Percentiles rank a stretch among this genome's conserved stretches.
phyloP scores from a whole-genome alignment of 352 stramenopile genomes.

The Elongisporangium senticosum region DNA sequence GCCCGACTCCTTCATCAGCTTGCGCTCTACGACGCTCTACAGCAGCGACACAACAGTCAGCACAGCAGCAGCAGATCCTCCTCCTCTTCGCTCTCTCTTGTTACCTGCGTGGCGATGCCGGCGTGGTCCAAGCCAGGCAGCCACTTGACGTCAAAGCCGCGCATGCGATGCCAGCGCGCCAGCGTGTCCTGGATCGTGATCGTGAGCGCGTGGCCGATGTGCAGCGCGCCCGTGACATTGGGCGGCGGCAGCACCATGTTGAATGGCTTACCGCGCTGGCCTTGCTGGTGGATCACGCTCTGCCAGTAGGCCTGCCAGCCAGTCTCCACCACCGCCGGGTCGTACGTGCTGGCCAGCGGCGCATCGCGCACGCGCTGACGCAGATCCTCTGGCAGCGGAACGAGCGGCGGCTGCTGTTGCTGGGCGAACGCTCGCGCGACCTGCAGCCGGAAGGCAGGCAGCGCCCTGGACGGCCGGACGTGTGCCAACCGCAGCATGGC shows the following conservation, averaged over 20 bases:
- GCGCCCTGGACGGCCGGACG: not conserved
- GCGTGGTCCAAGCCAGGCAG: slow-evolving; percentile 97
- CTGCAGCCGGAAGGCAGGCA: not conserved
- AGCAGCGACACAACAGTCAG: not conserved
- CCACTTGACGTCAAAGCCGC: slow-evolving; percentile 95
- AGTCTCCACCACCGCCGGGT: slow-evolving; percentile 55
- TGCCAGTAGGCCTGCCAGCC: slow-evolving; percentile 79
- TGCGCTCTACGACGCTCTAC: slow-evolving; percentile 97
- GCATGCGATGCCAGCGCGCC: slow-evolving; percentile 97
- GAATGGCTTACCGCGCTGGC: slow-evolving; percentile 27
- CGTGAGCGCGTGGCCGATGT: slow-evolving; percentile 97
- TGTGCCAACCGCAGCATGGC: not conserved
- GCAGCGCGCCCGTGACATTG: slow-evolving; percentile 97
- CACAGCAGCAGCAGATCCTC: not conserved
- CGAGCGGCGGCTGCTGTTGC: not conserved
- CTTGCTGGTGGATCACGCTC: slow-evolving; percentile 23
- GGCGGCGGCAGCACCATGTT: slow-evolving; percentile 93
- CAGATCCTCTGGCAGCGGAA: slow-evolving; percentile 39
- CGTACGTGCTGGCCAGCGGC: slow-evolving; percentile 55
- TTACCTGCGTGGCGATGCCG: slow-evolving; percentile 96
- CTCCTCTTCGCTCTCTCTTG: not conserved
- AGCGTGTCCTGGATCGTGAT: slow-evolving; percentile 97
- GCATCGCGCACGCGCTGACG: slow-evolving; percentile 38
- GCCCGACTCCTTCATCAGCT: slow-evolving; percentile 93
- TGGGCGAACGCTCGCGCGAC: not conserved